Base-by-base conservation (phyloP, 2,329 filamentous ascomycete species). In the Cordyceps javanica region DNA sequence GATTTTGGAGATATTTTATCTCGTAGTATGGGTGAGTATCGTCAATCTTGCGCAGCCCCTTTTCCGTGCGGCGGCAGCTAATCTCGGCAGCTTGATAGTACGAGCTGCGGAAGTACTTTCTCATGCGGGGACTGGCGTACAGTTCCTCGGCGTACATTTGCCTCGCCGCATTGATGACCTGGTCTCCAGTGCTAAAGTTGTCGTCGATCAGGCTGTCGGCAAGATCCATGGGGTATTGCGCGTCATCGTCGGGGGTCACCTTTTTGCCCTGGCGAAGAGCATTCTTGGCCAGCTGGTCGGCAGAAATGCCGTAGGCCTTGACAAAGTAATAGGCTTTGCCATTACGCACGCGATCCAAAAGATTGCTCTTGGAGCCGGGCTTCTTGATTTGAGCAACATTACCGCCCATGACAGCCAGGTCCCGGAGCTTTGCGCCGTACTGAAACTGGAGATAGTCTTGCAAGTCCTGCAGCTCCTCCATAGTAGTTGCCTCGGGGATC, bases 361-460 rank as follows among this genome's bases (percentile, higher is more conserved):
- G 77, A 10, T 86, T 86, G 14, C 88, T 88, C 61, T 90, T 88
- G 53, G 88, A 87, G n/a, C 92, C 88, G 6, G 94, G 91, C 30
- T 92, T 88, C 68, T 91, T 91, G 3, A 80, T 82, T 55, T 86
- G 83, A 60, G 88, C 88, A 10, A 79, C 73, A 56, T 84, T 84
- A 14, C 81, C 78, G 41, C 85, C 80, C 60, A 85, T 79, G 19
- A 84, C 76, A 14, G 86, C 83, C 49, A 95, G 73, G 62, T 97
- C 92, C 68, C 90, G 93, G 50, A 97, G 78, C 69, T 96, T 86
- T 3, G 85, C 78, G 5, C 89, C 85, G 66, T 97, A 97, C 67
- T 92, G 89, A 72, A 99, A 99, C 68, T 97, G 91, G 55, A 97
- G 77, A 66, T 97, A 97, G 67, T 99, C 94, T 68, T 97, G 93